phyloP scores from a whole-genome alignment of 306 rosid species.

The Sesbania bispinosa region DNA sequence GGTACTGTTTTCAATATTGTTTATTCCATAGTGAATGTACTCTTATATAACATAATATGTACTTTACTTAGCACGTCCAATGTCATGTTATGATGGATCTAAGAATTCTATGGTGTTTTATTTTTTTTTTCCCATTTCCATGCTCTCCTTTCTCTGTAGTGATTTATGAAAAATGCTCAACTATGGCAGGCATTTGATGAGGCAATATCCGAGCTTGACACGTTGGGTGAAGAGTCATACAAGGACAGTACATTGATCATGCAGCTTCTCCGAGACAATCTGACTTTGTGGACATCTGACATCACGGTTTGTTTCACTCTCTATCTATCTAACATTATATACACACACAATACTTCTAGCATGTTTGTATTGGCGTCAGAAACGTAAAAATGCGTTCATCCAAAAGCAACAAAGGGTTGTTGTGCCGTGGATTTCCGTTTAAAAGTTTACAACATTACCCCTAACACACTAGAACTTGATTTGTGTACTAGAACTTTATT shows the following conservation, averaged over 20 bases:
- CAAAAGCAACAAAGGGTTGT: too few relatives aligned
- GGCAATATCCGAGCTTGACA: slow-evolving; percentile 90
- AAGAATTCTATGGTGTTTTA: not conserved
- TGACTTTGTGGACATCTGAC: slow-evolving; percentile 96
- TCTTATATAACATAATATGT: not conserved
- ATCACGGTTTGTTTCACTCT: slow-evolving; percentile 52
- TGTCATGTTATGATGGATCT: not conserved
- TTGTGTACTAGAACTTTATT: too few relatives aligned
- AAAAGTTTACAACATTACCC: too few relatives aligned
- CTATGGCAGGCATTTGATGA: slow-evolving; percentile 82
- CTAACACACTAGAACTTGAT: too few relatives aligned
- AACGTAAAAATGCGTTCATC: too few relatives aligned
- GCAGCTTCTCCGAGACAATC: slow-evolving; percentile 96
- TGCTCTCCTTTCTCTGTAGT: not conserved
- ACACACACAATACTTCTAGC: too few relatives aligned
- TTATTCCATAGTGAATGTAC: not conserved
- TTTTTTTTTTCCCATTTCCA: not conserved
- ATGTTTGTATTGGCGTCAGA: too few relatives aligned
- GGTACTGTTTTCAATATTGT: not conserved
- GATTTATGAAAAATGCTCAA: not conserved
- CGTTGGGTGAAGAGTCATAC: slow-evolving; percentile 95
- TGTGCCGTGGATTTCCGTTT: too few relatives aligned
- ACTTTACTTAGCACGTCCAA: not conserved
- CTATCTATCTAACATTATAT: not conserved
- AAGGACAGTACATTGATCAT: slow-evolving; percentile 94